Evolutionary conservation across 768 basidiomycete genomes (phyloP).

Genomic region (Lyophyllum shimeji): DNA sequence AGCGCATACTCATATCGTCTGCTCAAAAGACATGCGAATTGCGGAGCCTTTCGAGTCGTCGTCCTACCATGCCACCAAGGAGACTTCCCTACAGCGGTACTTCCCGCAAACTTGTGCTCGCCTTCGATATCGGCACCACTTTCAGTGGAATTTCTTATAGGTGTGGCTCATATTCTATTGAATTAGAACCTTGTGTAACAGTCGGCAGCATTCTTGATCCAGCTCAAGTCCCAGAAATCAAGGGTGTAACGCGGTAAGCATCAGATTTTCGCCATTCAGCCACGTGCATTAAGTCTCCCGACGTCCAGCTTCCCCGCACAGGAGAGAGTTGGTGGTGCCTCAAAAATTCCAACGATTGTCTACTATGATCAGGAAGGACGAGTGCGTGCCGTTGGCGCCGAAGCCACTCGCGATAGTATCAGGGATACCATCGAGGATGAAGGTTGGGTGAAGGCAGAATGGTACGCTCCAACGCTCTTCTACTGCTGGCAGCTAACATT

Average conservation of each 20-base stretch:
- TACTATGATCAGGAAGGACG: conserved; percentile 43
- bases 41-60: neutral
- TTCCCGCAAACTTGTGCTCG: conserved; percentile 39
- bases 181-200: neutral
- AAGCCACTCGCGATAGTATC: conserved; percentile 40
- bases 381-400: conserved; percentile 46
- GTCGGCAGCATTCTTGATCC: conserved; percentile 35
- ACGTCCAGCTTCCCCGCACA: conserved; percentile 47
- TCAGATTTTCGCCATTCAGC: neutral
- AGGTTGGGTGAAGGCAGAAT: conserved; percentile 50
- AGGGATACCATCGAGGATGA: conserved; percentile 43
- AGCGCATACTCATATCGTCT: neutral
- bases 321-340: conserved; percentile 43
- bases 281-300: neutral
- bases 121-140: conserved; percentile 50
- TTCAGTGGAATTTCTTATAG: conserved; percentile 48
- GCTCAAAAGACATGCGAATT: neutral
- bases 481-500: neutral
- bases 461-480: conserved; percentile 28
- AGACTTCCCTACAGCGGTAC: conserved; percentile 34
- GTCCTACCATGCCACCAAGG: conserved; percentile 1
- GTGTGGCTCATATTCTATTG: conserved; percentile 7
- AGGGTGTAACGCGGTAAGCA: conserved; percentile 41
- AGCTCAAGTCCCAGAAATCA: conserved; percentile 38
- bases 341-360: conserved; percentile 49